These are phyloP conservation scores for Tolypocladium sp. DNA, from an alignment of 2,329 filamentous ascomycete species.

Conservation along the genomic window DNA sequence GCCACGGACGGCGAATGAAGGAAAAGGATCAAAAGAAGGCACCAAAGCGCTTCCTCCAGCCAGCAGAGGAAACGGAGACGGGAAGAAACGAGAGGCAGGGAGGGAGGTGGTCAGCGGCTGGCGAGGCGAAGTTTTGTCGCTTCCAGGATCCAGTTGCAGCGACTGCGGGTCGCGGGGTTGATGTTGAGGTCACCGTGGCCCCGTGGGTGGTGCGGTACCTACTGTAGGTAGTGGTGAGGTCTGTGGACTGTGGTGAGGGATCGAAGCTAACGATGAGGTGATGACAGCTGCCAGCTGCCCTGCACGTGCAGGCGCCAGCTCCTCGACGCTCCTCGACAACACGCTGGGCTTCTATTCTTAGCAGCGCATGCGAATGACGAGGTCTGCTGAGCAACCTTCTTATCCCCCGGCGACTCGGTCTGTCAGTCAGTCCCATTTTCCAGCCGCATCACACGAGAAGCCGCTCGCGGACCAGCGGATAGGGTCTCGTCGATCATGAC, in stretches of 20 bases:
- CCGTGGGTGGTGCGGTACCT: neutral
- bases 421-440: neutral
- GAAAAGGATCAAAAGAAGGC: neutral
- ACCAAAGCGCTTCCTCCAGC: neutral
- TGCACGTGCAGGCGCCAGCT: neutral
- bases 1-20: no score
- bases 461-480: no score
- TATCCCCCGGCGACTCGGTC: neutral
- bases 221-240: no score
- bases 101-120: neutral
- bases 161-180: neutral
- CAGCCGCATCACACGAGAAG: neutral
- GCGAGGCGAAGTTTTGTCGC: neutral
- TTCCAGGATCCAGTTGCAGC: neutral
- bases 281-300: neutral
- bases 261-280: neutral
- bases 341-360: neutral
- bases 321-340: neutral
- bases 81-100: neutral
- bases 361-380: neutral
- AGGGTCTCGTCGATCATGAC: neutral
- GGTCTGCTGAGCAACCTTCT: neutral
- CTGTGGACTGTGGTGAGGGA: no score
- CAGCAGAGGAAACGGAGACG: conserved; percentile 1
- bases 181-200: neutral